phyloP scores from a whole-genome alignment of 1,284 basidiomycete species.

The Wallemia mellicola region DNA sequence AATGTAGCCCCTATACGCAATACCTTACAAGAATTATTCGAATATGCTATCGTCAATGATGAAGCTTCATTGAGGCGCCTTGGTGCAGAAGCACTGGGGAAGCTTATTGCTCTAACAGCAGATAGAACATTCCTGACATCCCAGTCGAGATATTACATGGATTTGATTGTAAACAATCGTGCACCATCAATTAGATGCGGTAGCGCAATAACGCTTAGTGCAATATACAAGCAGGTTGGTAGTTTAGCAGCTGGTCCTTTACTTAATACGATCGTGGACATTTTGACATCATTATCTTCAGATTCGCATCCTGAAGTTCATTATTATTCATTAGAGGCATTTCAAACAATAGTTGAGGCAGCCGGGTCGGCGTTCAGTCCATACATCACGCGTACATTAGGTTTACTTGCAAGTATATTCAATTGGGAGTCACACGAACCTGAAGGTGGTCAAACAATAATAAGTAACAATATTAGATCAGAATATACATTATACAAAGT shows the following conservation, averaged over 20 bases:
- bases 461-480: constrained; percentile 58
- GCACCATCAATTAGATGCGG: constrained; percentile 79
- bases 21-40: neutral
- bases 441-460: constrained; percentile 50
- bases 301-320: constrained; percentile 94
- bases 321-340: constrained; percentile 62
- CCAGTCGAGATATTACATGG: constrained; percentile 72
- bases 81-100: constrained; percentile 71
- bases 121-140: constrained; percentile 57
- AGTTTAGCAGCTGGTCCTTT: constrained; percentile 75
- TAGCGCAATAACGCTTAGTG: constrained; percentile 75
- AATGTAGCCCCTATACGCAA: constrained; percentile 3
- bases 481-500: constrained; percentile 75
- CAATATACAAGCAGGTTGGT: constrained; percentile 75
- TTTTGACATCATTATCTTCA: constrained; percentile 76
- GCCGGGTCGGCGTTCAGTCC: constrained; percentile 75
- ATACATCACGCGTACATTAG: constrained; percentile 61
- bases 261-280: constrained; percentile 82
- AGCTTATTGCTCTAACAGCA: constrained; percentile 44
- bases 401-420: constrained; percentile 72
- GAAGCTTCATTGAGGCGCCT: constrained; percentile 45
- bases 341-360: constrained; percentile 63
- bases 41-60: constrained; percentile 37
- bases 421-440: constrained; percentile 72
- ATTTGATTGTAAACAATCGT: constrained; percentile 86